These are phyloP conservation scores for Quercus engelmannii DNA, from an alignment of 306 rosid genomes.

Conservation along the genomic window DNA sequence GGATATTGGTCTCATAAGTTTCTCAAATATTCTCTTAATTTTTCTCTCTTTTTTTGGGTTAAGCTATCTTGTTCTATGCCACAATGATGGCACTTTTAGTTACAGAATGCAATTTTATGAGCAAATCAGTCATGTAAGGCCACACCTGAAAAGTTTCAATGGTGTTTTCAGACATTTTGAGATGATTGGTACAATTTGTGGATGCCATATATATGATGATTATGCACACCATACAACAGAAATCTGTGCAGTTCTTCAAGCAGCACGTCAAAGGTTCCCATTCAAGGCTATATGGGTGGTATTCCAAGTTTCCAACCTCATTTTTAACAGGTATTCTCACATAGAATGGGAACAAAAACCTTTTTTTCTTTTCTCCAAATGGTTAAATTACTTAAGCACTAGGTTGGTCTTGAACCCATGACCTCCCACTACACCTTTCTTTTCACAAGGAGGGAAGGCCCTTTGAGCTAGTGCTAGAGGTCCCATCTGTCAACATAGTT, in stretches of 20 bases:
- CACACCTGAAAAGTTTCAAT: conserved; percentile 22
- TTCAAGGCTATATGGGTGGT: conserved; percentile 16
- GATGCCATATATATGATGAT: conserved; percentile 25
- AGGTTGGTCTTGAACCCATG: too few relatives aligned
- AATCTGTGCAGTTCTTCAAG: conserved; percentile 31
- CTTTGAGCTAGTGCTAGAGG: too few relatives aligned
- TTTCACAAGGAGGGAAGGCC: too few relatives aligned
- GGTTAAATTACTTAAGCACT: too few relatives aligned
- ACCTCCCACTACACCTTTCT: too few relatives aligned
- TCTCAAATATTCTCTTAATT: neutral
- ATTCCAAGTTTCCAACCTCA: conserved; percentile 24
- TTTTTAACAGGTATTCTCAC: conserved; percentile 21
- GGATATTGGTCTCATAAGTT: neutral
- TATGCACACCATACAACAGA: conserved; percentile 39
- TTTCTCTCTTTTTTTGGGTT: neutral
- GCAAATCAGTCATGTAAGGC: conserved; percentile 8
- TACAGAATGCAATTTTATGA: conserved; percentile 1
- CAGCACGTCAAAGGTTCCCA: conserved; percentile 29
- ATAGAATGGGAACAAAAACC: neutral
- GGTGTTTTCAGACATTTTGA: conserved; percentile 35
- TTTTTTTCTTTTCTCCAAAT: neutral
- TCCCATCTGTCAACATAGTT: too few relatives aligned
- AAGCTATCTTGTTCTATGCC: neutral
- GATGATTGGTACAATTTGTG: conserved; percentile 19
- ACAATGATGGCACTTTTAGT: neutral